A percentile compares a stretch with the other conserved stretches of the same genome.
phyloP scores from a whole-genome alignment of 2,329 filamentous ascomycete species.

The Trichoderma sp. region DNA sequence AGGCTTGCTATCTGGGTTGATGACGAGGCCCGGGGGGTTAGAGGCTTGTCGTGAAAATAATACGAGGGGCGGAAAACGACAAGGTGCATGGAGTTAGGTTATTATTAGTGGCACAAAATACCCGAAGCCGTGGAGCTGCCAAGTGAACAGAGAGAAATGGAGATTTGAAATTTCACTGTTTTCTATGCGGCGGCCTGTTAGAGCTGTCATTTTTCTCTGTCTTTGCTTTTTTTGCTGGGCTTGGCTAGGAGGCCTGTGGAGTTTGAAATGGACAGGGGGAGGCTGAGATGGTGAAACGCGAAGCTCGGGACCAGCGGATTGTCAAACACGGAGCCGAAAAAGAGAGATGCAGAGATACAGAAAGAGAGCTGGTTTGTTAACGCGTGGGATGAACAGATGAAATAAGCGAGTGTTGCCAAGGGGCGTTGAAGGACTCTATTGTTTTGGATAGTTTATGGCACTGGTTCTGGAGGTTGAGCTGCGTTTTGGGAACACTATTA shows the following conservation, averaged over 20 bases:
- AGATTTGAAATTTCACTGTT: neutral
- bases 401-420: neutral
- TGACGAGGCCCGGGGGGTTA: constrained; percentile 18
- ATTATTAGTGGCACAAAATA: constrained; percentile 11
- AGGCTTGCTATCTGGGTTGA: neutral
- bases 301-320: constrained; percentile 10
- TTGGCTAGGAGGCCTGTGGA: constrained; percentile 11
- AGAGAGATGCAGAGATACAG: neutral
- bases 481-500: neutral
- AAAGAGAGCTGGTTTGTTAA: neutral
- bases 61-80: neutral
- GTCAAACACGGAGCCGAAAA: constrained; percentile 7
- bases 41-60: constrained; percentile 4
- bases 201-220: neutral
- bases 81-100: neutral
- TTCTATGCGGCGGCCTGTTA: neutral
- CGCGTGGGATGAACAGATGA: neutral
- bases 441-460: neutral
- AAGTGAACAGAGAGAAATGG: neutral
- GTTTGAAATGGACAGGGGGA: constrained; percentile 22
- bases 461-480: neutral
- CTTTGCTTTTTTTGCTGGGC: neutral
- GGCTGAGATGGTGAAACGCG: constrained; percentile 22
- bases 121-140: neutral
- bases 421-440: neutral